Percentiles rank a stretch among this genome's conserved stretches.
Evolutionary conservation across 2,329 filamentous ascomycete species (phyloP).

Genomic region (Epichloe coenophiala): DNA sequence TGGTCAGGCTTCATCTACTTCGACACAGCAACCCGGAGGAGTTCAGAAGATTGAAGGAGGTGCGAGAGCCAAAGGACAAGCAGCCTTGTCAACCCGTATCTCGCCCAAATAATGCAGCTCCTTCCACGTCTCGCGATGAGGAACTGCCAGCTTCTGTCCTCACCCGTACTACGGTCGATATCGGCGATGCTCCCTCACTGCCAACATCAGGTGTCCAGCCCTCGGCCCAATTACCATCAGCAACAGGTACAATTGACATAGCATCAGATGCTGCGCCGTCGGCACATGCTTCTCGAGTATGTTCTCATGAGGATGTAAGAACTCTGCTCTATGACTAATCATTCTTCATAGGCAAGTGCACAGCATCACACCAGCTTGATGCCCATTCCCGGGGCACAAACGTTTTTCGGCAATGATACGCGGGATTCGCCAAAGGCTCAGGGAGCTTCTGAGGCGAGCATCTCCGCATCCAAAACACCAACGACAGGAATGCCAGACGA

Average conservation of each 20-base stretch:
- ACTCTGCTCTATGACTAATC: not conserved
- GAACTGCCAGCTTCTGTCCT: not conserved
- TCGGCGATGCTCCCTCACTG: not conserved
- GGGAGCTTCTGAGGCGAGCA: not conserved
- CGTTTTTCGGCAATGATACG: constrained; percentile 18
- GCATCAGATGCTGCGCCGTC: not conserved
- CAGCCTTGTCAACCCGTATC: not conserved
- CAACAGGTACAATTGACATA: not conserved
- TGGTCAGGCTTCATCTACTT: constrained; percentile 20
- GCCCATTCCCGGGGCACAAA: constrained; percentile 23
- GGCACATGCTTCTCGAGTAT: not conserved
- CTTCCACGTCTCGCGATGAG: not conserved
- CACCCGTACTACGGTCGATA: not conserved
- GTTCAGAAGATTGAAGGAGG: constrained; percentile 13
- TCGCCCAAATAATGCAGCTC: not conserved
- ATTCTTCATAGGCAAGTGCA: not conserved
- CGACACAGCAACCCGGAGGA: constrained; percentile 20
- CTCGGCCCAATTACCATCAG: not conserved
- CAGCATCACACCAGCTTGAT: constrained; percentile 12
- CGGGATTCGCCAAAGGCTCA: not conserved
- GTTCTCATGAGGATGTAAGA: not conserved
- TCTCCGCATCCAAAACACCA: not conserved
- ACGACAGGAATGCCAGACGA: not conserved
- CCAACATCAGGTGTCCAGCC: not conserved
- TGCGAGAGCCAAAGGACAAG: constrained; percentile 6